phyloP scores from a whole-genome alignment of 164 flowering plant genomes.

The Vitis rotundifolia region DNA sequence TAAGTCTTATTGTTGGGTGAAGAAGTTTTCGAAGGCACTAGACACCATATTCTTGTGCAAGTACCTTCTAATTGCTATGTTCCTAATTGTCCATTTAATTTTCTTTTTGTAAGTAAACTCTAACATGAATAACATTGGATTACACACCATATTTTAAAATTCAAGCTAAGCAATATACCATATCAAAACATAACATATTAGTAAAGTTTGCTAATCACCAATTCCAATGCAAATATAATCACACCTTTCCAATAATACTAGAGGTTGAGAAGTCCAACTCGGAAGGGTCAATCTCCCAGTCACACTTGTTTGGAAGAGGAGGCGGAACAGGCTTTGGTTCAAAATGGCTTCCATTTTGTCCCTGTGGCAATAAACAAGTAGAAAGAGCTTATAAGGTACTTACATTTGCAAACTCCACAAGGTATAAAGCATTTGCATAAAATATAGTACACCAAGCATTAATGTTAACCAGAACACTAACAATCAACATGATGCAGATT shows the following conservation, averaged over 20 bases:
- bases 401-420: not conserved
- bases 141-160: not conserved
- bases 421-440: not conserved
- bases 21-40: too few relatives aligned
- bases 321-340: constrained; percentile 95
- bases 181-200: not conserved
- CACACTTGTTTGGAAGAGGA: constrained; percentile 95
- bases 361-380: constrained; percentile 48
- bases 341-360: constrained; percentile 98
- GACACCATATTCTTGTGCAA: too few relatives aligned
- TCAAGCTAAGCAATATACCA: not conserved
- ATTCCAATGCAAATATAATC: constrained; percentile 4
- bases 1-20: too few relatives aligned
- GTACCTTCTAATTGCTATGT: too few relatives aligned
- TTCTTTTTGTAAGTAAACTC: too few relatives aligned
- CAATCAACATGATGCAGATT: not conserved
- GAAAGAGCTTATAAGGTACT: not conserved
- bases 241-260: constrained; percentile 79
- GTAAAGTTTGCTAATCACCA: not conserved
- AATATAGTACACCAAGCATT: not conserved
- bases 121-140: not conserved
- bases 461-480: not conserved
- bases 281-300: constrained; percentile 97
- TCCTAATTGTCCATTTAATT: too few relatives aligned
- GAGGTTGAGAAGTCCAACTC: constrained; percentile 91